phyloP scores from a whole-genome alignment of 495 filamentous ascomycete species.

The Echria macrotheca region DNA sequence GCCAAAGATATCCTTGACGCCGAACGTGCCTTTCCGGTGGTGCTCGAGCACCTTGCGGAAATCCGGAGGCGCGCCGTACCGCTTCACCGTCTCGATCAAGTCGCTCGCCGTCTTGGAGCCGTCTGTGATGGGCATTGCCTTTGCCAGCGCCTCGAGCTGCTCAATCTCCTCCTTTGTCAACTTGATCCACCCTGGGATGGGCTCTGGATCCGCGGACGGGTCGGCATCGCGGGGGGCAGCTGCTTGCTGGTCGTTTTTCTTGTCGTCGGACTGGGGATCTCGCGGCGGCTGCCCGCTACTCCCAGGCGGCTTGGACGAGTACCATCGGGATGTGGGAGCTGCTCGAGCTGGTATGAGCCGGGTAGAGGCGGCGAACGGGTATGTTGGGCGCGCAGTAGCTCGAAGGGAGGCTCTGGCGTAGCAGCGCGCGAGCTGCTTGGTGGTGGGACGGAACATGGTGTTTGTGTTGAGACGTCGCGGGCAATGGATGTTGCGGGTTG shows the following conservation, averaged over 20 bases:
- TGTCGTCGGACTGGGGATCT: slow-evolving; percentile 13
- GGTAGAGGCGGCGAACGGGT: slow-evolving; percentile 1
- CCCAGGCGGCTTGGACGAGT: slow-evolving; percentile 8
- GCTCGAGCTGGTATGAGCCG: background rate
- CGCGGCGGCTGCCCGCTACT: too few species aligned
- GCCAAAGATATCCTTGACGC: too few species aligned
- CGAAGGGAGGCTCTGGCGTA: slow-evolving; percentile 19
- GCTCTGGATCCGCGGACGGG: too few species aligned
- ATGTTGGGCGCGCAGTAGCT: slow-evolving; percentile 17
- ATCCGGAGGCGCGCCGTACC: background rate
- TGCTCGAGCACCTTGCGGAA: background rate
- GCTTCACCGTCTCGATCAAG: slow-evolving; percentile 12
- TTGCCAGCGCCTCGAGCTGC: slow-evolving; percentile 5
- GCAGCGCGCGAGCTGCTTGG: slow-evolving; percentile 25
- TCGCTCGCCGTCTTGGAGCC: background rate
- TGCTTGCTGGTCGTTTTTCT: background rate
- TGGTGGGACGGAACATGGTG: slow-evolving; percentile 26
- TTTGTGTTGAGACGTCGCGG: background rate
- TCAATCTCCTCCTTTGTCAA: slow-evolving; percentile 27
- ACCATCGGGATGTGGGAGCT: slow-evolving; percentile 1
- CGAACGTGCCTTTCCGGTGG: too few species aligned
- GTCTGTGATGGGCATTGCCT: background rate
- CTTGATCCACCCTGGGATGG: slow-evolving; percentile 32
- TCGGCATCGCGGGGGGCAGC: background rate
- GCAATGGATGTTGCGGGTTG: background rate